These are phyloP conservation scores for Arthroderma uncinatum DNA, from an alignment of 2,329 filamentous ascomycete genomes.

Conservation along the genomic window DNA sequence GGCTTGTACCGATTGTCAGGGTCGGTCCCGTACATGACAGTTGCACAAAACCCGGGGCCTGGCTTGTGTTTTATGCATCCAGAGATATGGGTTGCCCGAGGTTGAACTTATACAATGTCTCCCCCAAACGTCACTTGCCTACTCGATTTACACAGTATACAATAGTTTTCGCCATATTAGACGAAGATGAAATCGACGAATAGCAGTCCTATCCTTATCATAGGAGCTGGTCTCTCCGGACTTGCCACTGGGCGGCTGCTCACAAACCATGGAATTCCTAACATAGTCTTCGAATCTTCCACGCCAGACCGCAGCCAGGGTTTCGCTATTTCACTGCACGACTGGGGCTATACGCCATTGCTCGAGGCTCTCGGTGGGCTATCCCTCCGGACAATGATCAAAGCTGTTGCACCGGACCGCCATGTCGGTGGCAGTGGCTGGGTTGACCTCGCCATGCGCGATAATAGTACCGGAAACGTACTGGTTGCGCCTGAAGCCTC, in stretches of 20 bases:
- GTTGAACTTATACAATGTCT: no score
- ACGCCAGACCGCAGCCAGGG: background rate
- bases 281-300: background rate
- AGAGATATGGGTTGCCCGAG: no score
- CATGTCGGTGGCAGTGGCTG: background rate
- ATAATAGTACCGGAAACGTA: background rate
- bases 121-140: no score
- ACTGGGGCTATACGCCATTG: background rate
- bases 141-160: no score
- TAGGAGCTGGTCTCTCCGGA: background rate
- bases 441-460: background rate
- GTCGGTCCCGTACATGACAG: no score
- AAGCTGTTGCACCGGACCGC: background rate
- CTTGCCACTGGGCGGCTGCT: background rate
- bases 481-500: background rate
- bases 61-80: no score
- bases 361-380: background rate
- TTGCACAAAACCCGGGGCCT: no score
- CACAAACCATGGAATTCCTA: background rate
- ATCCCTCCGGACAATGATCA: background rate
- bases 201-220: background rate
- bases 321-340: background rate
- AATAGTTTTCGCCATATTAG: background rate
- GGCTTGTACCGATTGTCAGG: no score
- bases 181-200: background rate